Evolutionary conservation across 2,329 filamentous ascomycete species (phyloP).

Genomic region (Hymenoscyphus infarciens): DNA sequence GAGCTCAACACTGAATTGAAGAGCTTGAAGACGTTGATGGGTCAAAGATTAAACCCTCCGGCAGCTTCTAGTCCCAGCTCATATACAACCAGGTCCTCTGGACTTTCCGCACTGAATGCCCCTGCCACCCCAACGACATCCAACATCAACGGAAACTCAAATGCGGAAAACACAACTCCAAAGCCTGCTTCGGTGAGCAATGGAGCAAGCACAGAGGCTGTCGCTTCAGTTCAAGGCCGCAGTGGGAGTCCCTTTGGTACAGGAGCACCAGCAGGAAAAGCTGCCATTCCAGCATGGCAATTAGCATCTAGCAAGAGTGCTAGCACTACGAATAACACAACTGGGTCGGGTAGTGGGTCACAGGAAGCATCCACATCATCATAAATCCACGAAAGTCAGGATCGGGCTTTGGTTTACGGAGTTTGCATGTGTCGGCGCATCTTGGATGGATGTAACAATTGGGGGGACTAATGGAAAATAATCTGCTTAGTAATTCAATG

Average conservation of each 20-base stretch:
- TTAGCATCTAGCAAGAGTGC: constrained; percentile 58
- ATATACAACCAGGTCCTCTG: constrained; percentile 28
- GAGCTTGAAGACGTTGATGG: constrained; percentile 85
- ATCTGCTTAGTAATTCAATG: constrained; percentile 7
- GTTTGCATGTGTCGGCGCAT: constrained; percentile 10
- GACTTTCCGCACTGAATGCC: constrained; percentile 15
- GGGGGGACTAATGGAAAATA: not conserved
- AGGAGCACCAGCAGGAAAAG: constrained; percentile 50
- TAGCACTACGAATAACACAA: constrained; percentile 20
- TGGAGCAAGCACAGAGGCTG: constrained; percentile 31
- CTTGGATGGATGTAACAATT: constrained; percentile 9
- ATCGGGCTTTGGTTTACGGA: not conserved
- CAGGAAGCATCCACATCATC: constrained; percentile 24
- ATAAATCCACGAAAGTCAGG: constrained; percentile 10
- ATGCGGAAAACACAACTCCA: constrained; percentile 21
- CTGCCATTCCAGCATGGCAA: constrained; percentile 77
- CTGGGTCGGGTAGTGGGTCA: constrained; percentile 21
- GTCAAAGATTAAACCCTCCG: constrained; percentile 52
- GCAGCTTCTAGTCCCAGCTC: constrained; percentile 26
- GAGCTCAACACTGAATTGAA: constrained; percentile 85
- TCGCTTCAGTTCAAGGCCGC: constrained; percentile 36
- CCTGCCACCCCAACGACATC: constrained; percentile 12
- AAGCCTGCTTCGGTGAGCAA: constrained; percentile 36
- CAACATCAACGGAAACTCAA: constrained; percentile 21
- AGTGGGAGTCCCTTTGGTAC: constrained; percentile 48